Evolutionary conservation across 768 basidiomycete species (phyloP).

Genomic region (Krasilnikovozyma curviuscula): DNA sequence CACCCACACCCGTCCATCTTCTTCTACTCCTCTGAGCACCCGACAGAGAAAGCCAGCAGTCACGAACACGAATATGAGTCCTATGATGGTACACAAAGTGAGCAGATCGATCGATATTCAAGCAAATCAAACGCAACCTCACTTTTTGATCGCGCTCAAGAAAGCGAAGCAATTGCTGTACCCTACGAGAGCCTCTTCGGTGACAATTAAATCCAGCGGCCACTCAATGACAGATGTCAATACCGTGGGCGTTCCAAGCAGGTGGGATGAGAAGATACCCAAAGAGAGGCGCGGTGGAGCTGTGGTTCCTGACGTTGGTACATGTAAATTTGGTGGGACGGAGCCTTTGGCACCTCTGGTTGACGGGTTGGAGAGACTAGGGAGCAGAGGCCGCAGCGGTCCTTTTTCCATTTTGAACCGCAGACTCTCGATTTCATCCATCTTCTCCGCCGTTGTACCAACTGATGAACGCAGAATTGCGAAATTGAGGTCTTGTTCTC

Average conservation of each 20-base stretch:
- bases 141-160: slow-evolving; percentile 63
- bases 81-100: too few species aligned
- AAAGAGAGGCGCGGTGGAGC: background rate
- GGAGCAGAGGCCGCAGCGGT: slow-evolving; percentile 59
- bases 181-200: slow-evolving; percentile 47
- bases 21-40: slow-evolving; percentile 66
- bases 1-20: slow-evolving; percentile 68
- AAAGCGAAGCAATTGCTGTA: slow-evolving; percentile 66
- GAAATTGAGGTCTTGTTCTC: slow-evolving; percentile 74
- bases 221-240: slow-evolving; percentile 56
- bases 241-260: slow-evolving; percentile 58
- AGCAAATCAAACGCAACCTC: too few species aligned
- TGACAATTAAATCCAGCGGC: slow-evolving; percentile 79
- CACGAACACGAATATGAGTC: slow-evolving; percentile 57
- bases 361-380: slow-evolving; percentile 33
- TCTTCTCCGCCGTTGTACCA: slow-evolving; percentile 72
- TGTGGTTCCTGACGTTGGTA: too few species aligned
- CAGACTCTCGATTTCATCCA: slow-evolving; percentile 51
- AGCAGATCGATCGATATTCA: too few species aligned
- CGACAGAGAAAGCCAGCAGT: slow-evolving; percentile 68
- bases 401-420: slow-evolving; percentile 62
- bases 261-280: slow-evolving; percentile 34
- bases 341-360: background rate
- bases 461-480: slow-evolving; percentile 70
- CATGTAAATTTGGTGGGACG: too few species aligned